These are phyloP conservation scores for Massarina eburnea DNA, from an alignment of 2,329 filamentous ascomycete species.

Conservation along the genomic window DNA sequence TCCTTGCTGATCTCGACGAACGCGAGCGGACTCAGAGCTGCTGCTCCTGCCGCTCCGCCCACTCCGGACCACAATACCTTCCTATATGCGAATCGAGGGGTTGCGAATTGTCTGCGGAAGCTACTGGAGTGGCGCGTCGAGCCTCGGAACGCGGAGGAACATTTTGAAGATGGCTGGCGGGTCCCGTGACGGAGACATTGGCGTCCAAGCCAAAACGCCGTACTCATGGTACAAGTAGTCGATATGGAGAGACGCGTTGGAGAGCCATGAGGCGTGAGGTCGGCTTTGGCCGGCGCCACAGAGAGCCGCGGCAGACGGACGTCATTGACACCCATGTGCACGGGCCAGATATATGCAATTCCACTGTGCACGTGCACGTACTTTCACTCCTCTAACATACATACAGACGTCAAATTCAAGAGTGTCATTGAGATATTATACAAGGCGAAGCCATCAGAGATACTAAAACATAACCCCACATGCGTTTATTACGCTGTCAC, in stretches of 20 bases:
- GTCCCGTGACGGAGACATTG: constrained; percentile 50
- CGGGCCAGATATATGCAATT: neutral
- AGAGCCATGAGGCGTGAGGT: constrained; percentile 23
- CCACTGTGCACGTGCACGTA: constrained; percentile 1
- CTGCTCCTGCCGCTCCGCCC: constrained; percentile 27
- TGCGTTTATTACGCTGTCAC: constrained; percentile 25
- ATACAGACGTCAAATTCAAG: neutral
- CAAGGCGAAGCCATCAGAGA: neutral
- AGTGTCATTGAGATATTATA: neutral
- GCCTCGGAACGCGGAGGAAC: constrained; percentile 10
- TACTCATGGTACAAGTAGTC: constrained; percentile 50
- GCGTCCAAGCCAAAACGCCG: constrained; percentile 52
- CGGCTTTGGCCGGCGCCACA: constrained; percentile 6
- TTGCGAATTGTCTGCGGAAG: constrained; percentile 37
- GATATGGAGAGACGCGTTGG: constrained; percentile 20
- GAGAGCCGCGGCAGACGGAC: constrained; percentile 10
- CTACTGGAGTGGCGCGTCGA: constrained; percentile 28
- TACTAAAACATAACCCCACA: neutral
- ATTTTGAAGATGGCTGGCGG: constrained; percentile 21
- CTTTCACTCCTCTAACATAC: neutral
- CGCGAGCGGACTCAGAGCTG: constrained; percentile 55
- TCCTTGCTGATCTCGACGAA: constrained; percentile 62
- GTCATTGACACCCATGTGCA: constrained; percentile 8
- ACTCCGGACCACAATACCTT: constrained; percentile 38
- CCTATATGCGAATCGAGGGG: constrained; percentile 35